phyloP scores from a whole-genome alignment of 1,284 basidiomycete species.

The Ustanciosporium gigantosporum region DNA sequence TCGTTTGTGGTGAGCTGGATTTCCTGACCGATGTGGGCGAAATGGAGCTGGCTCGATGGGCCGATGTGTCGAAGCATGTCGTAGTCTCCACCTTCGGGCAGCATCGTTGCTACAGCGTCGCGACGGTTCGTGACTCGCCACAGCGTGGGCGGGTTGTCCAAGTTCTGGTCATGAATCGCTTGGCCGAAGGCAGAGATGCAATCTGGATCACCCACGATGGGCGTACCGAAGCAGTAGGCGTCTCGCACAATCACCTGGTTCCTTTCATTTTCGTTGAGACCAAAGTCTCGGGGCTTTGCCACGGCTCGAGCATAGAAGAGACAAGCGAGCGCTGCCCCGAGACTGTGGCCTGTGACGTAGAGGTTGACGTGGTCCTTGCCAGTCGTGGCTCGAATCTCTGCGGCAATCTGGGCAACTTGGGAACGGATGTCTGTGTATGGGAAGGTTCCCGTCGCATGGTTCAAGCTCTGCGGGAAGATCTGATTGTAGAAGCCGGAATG shows the following conservation, averaged over 20 bases:
- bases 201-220: conserved; percentile 38
- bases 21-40: conserved; percentile 40
- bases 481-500: conserved; percentile 42
- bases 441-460: conserved; percentile 14
- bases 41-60: conserved; percentile 38
- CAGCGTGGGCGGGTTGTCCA: conserved; percentile 26
- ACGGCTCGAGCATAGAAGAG: conserved; percentile 31
- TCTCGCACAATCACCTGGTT: conserved; percentile 31
- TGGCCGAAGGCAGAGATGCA: conserved; percentile 35
- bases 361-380: conserved; percentile 29
- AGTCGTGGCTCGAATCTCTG: conserved; percentile 12
- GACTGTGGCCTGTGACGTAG: conserved; percentile 31
- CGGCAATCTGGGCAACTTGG: conserved; percentile 16
- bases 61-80: conserved; percentile 19
- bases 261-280: conserved; percentile 9
- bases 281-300: conserved; percentile 32
- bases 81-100: conserved; percentile 37
- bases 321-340: conserved; percentile 32
- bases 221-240: conserved; percentile 40
- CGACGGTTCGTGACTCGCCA: conserved; percentile 37
- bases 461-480: conserved; percentile 32
- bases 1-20: conserved; percentile 21
- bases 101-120: conserved; percentile 35
- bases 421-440: conserved; percentile 33
- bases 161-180: conserved; percentile 10